Base-by-base conservation (phyloP, 306 rosid species). In the Ceratonia siliqua region DNA sequence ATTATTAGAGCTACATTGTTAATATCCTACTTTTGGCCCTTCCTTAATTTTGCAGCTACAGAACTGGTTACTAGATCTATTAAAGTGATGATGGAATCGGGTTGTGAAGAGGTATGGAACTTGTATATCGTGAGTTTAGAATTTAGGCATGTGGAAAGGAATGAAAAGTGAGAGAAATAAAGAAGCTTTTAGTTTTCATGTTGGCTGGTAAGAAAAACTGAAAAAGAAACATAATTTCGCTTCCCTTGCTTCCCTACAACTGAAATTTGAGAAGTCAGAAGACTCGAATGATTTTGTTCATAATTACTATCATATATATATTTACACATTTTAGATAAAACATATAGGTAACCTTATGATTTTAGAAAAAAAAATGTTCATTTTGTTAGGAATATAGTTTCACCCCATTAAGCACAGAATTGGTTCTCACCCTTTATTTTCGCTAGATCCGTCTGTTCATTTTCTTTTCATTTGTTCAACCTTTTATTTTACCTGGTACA, bases 51-150 rank as follows among this genome's bases (percentile, higher is more conserved):
- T 78, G 84, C 90, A 89, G 99, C 99, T 41, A 86, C 99, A 3
- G 95, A 90, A 58, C 97, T 94, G 62, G 97, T 94, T 48, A 80
- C 93, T 48, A 90, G 96, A 83, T 88, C 95, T 54, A 94, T 94
- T 71, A 84, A 83, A 78, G 96, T 87, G 71, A 92, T 94, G 97
- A 90, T 88, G 97, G 97, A 92, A 73, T 94, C 97, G 0, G 99
- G 99, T 13, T 94, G 97, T 65, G 96, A 94, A 66, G 99, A 94
- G 97, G 98, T 91, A 91, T 73, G 78, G 65, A n/a, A n/a, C n/a
- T n/a, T n/a, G n/a, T n/a, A 7, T 10, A 4, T 36, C 53, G 52
- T 21, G 52, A 39, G 15, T 39, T 35, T 62, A 28, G 62, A 20
- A 64, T 38, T 61, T 55, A 62, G 35, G 14, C 20, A 2, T 46